These are phyloP conservation scores for Aristolochia californica DNA, from an alignment of 164 flowering plant genomes.

Conservation along the genomic window DNA sequence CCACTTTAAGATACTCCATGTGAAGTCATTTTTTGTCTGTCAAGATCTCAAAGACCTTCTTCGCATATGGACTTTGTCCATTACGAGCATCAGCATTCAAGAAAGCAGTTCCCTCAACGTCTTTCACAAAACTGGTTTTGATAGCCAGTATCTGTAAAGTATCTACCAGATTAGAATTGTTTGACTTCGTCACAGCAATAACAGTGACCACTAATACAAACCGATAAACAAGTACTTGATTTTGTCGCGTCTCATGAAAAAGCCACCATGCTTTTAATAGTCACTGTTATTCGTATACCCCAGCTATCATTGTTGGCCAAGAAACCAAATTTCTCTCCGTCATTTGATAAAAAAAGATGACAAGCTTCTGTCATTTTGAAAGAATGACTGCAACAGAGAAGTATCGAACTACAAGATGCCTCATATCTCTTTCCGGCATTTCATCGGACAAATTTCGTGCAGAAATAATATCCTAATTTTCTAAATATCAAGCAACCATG, in stretches of 20 bases:
- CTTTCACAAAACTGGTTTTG: constrained; percentile 24
- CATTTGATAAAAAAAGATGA: constrained; percentile 27
- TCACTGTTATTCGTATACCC: constrained; percentile 21
- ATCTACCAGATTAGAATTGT: constrained; percentile 15
- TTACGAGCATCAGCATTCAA: constrained; percentile 31
- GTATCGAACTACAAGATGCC: constrained; percentile 29
- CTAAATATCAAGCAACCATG: constrained; percentile 29
- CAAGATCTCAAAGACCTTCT: constrained; percentile 25
- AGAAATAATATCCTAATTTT: constrained; percentile 21
- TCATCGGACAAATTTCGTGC: constrained; percentile 26
- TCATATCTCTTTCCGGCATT: constrained; percentile 27
- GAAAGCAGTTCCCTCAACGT: constrained; percentile 38
- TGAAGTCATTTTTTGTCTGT: constrained; percentile 26
- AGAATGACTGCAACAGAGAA: constrained; percentile 26
- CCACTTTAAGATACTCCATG: constrained; percentile 30
- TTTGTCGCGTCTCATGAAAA: constrained; percentile 12
- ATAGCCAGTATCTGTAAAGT: constrained; percentile 15
- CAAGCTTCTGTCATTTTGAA: constrained; percentile 21
- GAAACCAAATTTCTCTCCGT: constrained; percentile 18
- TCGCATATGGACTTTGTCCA: constrained; percentile 18
- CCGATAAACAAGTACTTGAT: constrained; percentile 22
- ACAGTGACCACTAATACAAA: constrained; percentile 21
- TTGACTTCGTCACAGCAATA: constrained; percentile 20
- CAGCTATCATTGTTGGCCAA: constrained; percentile 32
- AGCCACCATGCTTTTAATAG: constrained; percentile 22